Base-by-base conservation (phyloP, 148 eudicot genomes). In the Fagopyrum tataricum region DNA sequence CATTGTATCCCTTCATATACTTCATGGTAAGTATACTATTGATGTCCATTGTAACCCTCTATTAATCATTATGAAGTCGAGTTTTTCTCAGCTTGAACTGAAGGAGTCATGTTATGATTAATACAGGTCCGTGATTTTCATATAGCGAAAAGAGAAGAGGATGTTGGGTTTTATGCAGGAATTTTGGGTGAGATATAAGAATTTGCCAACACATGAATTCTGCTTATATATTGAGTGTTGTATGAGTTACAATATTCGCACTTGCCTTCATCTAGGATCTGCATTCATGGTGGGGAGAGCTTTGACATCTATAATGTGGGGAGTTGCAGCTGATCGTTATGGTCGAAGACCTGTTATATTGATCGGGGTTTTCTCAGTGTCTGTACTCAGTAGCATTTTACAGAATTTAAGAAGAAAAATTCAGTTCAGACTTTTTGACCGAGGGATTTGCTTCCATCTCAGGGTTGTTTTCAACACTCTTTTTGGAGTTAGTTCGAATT, bases 241-340 rank as follows among this genome's bases (percentile, higher is more conserved):
- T 59, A 59, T 24, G 66, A 11, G 39, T 13, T 9, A 59, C 37
- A 23, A 0, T 59, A 8, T 8, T 24, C 3, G 23, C 66, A 23
- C 66, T 23, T 59, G 66, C 17, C 18, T 58, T 58, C 14, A 18
- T 73, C 41, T 40, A 74, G 76, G 76, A 5, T 74, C 76, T 43
- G 46, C 76, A 43, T 74, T 73, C 18, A 73, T 73, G 75, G 75
- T 73, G 40, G 75, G 75, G n/a, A 55, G 75, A 73, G 75, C 75
- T 52, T 73, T 73, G 75, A 73, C 75, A 18, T 73, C 75, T 41
- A 73, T 73, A 40, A 2, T 37, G 24, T 73, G 75, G 75, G 75
- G 75, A 39, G 48, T 73, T 4, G 46, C 66, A 31, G 75, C 75
- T 52, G 75, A 73, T 18, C 64, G 64, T 52, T 73, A 73, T 55